These are phyloP conservation scores for Orobanche coerulescens DNA, from an alignment of 257 asterid species.

Conservation along the genomic window DNA sequence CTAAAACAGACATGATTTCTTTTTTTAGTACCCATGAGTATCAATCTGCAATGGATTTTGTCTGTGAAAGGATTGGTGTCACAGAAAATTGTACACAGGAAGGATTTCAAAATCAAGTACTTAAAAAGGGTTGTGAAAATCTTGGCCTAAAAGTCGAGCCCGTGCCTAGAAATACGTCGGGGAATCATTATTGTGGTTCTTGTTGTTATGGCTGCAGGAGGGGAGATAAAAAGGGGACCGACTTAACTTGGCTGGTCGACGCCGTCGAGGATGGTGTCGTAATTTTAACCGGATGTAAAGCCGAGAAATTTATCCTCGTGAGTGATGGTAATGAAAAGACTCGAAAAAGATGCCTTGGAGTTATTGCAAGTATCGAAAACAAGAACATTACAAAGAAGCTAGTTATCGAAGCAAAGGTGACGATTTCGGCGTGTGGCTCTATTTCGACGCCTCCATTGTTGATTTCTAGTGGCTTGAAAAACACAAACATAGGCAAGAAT, in stretches of 20 bases:
- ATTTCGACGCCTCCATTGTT: constrained; percentile 76
- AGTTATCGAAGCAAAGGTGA: constrained; percentile 42
- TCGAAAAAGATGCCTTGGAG: constrained; percentile 56
- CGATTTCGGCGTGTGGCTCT: constrained; percentile 72
- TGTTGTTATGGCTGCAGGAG: constrained; percentile 80
- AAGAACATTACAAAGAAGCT: constrained; percentile 34
- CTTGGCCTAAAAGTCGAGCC: constrained; percentile 54
- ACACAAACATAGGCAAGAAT: constrained; percentile 67
- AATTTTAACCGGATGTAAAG: constrained; percentile 66
- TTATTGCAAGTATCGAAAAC: constrained; percentile 40
- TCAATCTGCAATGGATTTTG: constrained; percentile 68
- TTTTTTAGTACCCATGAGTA: constrained; percentile 47
- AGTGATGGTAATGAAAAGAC: constrained; percentile 14
- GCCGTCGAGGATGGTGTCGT: constrained; percentile 72
- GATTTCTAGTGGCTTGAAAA: constrained; percentile 59
- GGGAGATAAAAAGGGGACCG: constrained; percentile 81
- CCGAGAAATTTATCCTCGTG: constrained; percentile 44
- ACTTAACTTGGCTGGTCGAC: constrained; percentile 79
- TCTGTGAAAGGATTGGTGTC: constrained; percentile 69
- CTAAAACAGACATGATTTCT: constrained; percentile 35
- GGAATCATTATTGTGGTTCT: constrained; percentile 77
- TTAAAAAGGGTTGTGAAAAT: constrained; percentile 55
- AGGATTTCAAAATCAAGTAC: constrained; percentile 67
- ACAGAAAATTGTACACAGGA: constrained; percentile 45
- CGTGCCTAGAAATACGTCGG: constrained; percentile 60